These are phyloP conservation scores for Cucurbitaria berberidis DNA, from an alignment of 2,329 filamentous ascomycete species.

Conservation along the genomic window DNA sequence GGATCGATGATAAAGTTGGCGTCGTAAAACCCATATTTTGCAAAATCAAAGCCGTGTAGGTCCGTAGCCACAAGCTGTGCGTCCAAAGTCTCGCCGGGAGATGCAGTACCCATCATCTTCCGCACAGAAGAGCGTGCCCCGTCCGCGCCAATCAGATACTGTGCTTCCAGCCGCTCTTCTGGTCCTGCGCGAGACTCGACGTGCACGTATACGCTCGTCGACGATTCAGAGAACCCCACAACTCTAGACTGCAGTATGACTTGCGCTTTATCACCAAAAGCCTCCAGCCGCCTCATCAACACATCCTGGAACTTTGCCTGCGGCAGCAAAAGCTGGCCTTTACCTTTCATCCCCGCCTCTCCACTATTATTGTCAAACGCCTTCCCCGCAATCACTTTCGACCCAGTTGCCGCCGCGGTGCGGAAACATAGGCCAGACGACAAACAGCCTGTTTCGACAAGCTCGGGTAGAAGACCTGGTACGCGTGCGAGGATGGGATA, in stretches of 20 bases:
- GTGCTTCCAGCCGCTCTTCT: slow-evolving; percentile 23
- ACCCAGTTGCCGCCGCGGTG: slow-evolving; percentile 27
- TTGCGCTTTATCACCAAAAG: slow-evolving; percentile 13
- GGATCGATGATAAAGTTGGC: slow-evolving; percentile 52
- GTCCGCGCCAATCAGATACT: slow-evolving; percentile 41
- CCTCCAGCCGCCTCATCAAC: slow-evolving; percentile 24
- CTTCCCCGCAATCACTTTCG: slow-evolving; percentile 37
- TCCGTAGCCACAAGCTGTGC: slow-evolving; percentile 50
- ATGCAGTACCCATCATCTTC: slow-evolving; percentile 23
- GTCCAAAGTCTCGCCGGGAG: slow-evolving; percentile 46
- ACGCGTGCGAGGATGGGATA: slow-evolving; percentile 48
- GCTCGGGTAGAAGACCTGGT: slow-evolving; percentile 45
- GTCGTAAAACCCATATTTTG: slow-evolving; percentile 47
- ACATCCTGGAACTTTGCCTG: slow-evolving; percentile 43
- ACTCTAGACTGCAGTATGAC: slow-evolving; percentile 31
- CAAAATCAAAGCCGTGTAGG: slow-evolving; percentile 46
- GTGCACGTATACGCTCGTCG: slow-evolving; percentile 12
- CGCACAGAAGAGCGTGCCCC: slow-evolving; percentile 34
- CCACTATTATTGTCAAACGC: slow-evolving; percentile 26
- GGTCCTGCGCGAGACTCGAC: slow-evolving; percentile 4
- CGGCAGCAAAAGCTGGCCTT: slow-evolving; percentile 35
- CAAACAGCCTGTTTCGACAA: slow-evolving; percentile 35
- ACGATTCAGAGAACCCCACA: slow-evolving; percentile 12
- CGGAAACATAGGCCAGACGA: slow-evolving; percentile 39
- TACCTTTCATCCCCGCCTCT: slow-evolving; percentile 27